Evolutionary conservation across 176 grass and related monocot species (phyloP).

Genomic region (Typha latifolia): DNA sequence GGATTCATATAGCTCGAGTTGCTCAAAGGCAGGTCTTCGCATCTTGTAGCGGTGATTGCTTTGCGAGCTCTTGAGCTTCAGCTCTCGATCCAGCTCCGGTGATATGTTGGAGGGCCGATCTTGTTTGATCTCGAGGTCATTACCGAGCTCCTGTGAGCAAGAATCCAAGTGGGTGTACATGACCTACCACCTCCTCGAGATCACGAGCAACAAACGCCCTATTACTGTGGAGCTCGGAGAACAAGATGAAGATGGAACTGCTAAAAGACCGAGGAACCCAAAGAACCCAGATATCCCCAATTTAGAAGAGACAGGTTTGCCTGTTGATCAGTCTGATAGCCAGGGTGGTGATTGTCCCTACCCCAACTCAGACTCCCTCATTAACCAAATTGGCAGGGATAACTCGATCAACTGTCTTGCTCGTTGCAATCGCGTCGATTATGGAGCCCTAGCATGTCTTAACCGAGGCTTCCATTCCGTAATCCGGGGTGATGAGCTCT

Average conservation of each 20-base stretch:
- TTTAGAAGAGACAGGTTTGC: background rate
- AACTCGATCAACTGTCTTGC: constrained; percentile 53
- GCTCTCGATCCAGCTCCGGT: background rate
- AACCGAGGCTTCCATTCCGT: constrained; percentile 36
- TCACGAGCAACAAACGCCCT: constrained; percentile 4
- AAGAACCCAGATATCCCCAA: background rate
- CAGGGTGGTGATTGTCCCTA: constrained; percentile 8
- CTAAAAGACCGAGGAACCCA: background rate
- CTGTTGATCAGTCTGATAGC: background rate
- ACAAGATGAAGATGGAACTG: background rate
- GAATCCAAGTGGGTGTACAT: constrained; percentile 34
- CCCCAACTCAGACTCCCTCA: constrained; percentile 26
- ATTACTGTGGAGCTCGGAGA: background rate
- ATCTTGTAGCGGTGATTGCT: background rate
- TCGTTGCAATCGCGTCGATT: constrained; percentile 45
- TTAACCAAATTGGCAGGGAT: constrained; percentile 50
- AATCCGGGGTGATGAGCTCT: constrained; percentile 51
- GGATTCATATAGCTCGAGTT: background rate
- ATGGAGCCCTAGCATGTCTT: constrained; percentile 35
- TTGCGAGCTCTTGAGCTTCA: background rate
- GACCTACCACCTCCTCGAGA: constrained; percentile 14
- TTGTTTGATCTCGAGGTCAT: constrained; percentile 23
- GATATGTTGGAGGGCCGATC: constrained; percentile 33
- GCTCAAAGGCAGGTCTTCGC: background rate
- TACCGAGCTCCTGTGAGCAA: constrained; percentile 27